A percentile compares a stretch with the other conserved stretches of the same genome.
phyloP scores from a whole-genome alignment of 2,329 filamentous ascomycete genomes.

The Coniochaeta sp. region DNA sequence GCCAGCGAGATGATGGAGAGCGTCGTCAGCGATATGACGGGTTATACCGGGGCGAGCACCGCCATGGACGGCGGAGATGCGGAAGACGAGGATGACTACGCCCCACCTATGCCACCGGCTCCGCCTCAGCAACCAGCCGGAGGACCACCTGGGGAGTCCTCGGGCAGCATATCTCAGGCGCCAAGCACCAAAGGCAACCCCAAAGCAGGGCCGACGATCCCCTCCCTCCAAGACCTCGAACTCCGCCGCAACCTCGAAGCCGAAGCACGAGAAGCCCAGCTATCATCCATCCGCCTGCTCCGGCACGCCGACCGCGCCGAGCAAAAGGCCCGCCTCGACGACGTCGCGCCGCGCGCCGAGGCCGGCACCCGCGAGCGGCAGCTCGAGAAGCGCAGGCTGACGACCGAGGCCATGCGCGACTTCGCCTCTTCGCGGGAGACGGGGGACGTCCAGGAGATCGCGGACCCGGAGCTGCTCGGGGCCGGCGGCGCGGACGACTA shows the following conservation, averaged over 20 bases:
- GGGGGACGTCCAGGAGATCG: conserved; percentile 46
- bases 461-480: conserved; percentile 73
- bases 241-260: conserved; percentile 42
- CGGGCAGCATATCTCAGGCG: conserved; percentile 12
- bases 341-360: conserved; percentile 75
- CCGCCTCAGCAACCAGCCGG: conserved; percentile 36
- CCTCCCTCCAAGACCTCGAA: conserved; percentile 67
- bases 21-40: not conserved
- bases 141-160: conserved; percentile 14
- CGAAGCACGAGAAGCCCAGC: conserved; percentile 38
- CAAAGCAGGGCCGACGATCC: conserved; percentile 52
- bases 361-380: conserved; percentile 74
- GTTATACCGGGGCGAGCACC: not conserved
- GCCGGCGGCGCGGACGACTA: conserved; percentile 64
- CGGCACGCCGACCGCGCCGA: conserved; percentile 57
- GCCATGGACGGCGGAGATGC: conserved; percentile 24
- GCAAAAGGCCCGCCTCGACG: conserved; percentile 70
- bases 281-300: conserved; percentile 48
- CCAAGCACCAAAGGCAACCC: conserved; percentile 12
- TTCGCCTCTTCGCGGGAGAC: conserved; percentile 66
- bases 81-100: conserved; percentile 55
- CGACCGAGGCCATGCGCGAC: conserved; percentile 63
- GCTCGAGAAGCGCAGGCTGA: conserved; percentile 75
- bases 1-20: conserved; percentile 6
- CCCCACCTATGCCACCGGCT: conserved; percentile 30